Percentiles rank a stretch among this genome's conserved stretches.
Evolutionary conservation across 805 yeast species (phyloP).

Genomic region (Brettanomyces sp.): DNA sequence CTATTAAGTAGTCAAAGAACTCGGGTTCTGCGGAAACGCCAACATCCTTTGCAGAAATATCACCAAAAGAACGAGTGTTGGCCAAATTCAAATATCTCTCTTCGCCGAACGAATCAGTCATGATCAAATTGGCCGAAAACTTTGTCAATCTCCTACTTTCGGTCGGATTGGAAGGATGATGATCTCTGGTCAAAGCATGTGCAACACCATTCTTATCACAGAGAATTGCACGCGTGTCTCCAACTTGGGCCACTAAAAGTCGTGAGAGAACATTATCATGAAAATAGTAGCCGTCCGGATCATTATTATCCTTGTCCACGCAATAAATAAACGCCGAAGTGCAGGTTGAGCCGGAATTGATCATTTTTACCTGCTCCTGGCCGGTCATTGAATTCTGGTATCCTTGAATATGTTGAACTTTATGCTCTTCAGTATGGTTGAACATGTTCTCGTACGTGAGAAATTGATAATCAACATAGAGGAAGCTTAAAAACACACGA

Average conservation of each 20-base stretch:
- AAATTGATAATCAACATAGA: constrained; percentile 58
- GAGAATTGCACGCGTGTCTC: constrained; percentile 83
- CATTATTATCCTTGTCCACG: constrained; percentile 17
- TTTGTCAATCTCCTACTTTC: constrained; percentile 67
- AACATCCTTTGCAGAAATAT: constrained; percentile 62
- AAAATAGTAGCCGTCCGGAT: constrained; percentile 40
- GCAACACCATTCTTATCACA: constrained; percentile 77
- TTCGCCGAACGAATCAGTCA: constrained; percentile 90
- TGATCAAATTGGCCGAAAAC: constrained; percentile 52
- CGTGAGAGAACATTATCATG: constrained; percentile 57
- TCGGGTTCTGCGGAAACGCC: constrained; percentile 95
- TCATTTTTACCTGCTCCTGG: constrained; percentile 4
- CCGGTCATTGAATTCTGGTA: not conserved
- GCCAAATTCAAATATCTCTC: constrained; percentile 73
- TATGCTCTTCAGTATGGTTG: constrained; percentile 4
- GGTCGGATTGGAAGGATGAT: constrained; percentile 77
- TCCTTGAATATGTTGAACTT: not conserved
- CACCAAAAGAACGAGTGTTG: constrained; percentile 93
- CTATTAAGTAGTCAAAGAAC: constrained; percentile 56
- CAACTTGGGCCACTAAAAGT: constrained; percentile 78
- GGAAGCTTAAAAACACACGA: constrained; percentile 54
- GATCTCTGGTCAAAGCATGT: constrained; percentile 66
- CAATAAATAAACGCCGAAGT: constrained; percentile 25
- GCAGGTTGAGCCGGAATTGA: constrained; percentile 28
- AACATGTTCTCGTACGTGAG: constrained; percentile 24